These are phyloP conservation scores for Cryoendolithus antarcticus DNA, from an alignment of 2,329 filamentous ascomycete genomes.

Conservation along the genomic window DNA sequence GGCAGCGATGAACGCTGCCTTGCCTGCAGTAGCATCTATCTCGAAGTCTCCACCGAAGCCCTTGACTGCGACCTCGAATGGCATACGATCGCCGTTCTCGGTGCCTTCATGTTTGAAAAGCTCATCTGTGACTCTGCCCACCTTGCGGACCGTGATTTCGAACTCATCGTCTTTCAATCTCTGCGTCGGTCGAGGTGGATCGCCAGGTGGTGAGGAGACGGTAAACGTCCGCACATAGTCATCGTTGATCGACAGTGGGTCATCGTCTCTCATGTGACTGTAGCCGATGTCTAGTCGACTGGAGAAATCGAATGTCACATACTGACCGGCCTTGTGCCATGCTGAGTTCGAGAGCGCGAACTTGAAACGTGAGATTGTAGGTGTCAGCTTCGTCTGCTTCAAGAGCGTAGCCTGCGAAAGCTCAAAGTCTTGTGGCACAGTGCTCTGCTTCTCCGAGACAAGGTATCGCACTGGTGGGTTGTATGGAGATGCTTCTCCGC, in stretches of 20 bases:
- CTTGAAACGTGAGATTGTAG: slow-evolving; percentile 54
- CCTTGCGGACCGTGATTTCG: slow-evolving; percentile 58
- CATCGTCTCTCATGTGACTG: slow-evolving; percentile 70
- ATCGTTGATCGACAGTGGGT: slow-evolving; percentile 70
- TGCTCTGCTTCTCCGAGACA: slow-evolving; percentile 38
- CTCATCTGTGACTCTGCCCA: slow-evolving; percentile 56
- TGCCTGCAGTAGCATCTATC: slow-evolving; percentile 16
- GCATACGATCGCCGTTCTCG: slow-evolving; percentile 27
- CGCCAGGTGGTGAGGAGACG: slow-evolving; percentile 48
- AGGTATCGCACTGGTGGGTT: slow-evolving; percentile 62
- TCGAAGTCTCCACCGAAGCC: slow-evolving; percentile 60
- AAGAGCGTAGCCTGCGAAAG: slow-evolving; percentile 43
- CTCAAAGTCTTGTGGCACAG: background rate
- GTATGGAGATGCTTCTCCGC: slow-evolving; percentile 57
- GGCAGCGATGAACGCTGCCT: slow-evolving; percentile 54
- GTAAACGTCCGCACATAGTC: slow-evolving; percentile 79
- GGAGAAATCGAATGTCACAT: slow-evolving; percentile 63
- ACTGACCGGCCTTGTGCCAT: slow-evolving; percentile 58
- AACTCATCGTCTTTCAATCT: slow-evolving; percentile 36
- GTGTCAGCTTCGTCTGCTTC: slow-evolving; percentile 48
- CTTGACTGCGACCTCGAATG: slow-evolving; percentile 48
- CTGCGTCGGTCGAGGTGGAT: slow-evolving; percentile 14
- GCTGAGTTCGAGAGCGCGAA: slow-evolving; percentile 36
- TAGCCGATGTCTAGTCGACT: slow-evolving; percentile 60
- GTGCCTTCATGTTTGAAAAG: slow-evolving; percentile 38